Conservation (phyloP, 345 rosid species). For the Toxicodendron radicans region DNA sequence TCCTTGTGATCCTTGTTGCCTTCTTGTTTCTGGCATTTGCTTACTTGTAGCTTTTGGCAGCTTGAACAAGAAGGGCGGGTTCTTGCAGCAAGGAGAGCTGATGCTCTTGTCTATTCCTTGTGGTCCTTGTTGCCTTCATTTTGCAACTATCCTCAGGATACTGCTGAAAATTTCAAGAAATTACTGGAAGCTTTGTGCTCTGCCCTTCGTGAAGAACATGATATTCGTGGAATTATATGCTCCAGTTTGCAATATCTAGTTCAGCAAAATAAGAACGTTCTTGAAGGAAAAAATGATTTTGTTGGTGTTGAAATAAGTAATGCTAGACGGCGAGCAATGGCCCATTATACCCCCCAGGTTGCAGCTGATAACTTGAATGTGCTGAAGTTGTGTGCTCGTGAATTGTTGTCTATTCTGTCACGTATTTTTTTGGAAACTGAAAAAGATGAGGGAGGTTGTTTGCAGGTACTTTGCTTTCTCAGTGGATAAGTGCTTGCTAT, state of each 20-base stretch:
- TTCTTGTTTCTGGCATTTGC: slow-evolving; percentile 15
- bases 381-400: slow-evolving; percentile 58
- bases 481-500: slow-evolving; percentile 9
- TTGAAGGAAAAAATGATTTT: slow-evolving; percentile 42
- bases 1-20: background rate
- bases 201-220: slow-evolving; percentile 60
- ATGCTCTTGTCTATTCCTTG: slow-evolving; percentile 70
- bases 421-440: slow-evolving; percentile 64
- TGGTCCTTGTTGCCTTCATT: slow-evolving; percentile 95
- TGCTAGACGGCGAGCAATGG: slow-evolving; percentile 50
- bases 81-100: slow-evolving; percentile 60
- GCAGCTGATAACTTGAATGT: slow-evolving; percentile 61
- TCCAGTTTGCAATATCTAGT: slow-evolving; percentile 66
- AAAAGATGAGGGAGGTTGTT: slow-evolving; percentile 84
- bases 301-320: slow-evolving; percentile 36
- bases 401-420: slow-evolving; percentile 60
- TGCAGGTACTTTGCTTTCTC: slow-evolving; percentile 56
- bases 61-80: slow-evolving; percentile 69
- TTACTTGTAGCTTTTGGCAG: slow-evolving; percentile 45
- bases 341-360: slow-evolving; percentile 52
- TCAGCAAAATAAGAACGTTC: slow-evolving; percentile 64
- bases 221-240: slow-evolving; percentile 71
- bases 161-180: slow-evolving; percentile 71
- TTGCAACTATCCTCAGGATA: slow-evolving; percentile 82
- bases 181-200: slow-evolving; percentile 46